These are phyloP conservation scores for Huntiella savannae DNA, from an alignment of 2,329 filamentous ascomycete species.

Conservation along the genomic window DNA sequence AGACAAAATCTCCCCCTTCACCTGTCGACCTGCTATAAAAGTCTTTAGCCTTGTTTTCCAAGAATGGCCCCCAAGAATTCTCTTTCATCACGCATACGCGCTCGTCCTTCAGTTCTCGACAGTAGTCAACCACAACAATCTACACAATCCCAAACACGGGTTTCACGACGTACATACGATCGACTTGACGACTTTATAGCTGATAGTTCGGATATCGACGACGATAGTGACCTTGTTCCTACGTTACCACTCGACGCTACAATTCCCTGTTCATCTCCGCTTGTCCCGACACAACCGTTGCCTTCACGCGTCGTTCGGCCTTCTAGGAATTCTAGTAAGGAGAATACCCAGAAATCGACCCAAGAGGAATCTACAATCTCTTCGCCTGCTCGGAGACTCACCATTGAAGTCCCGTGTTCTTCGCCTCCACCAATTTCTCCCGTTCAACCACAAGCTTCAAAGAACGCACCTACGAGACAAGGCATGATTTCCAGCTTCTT, in stretches of 20 bases:
- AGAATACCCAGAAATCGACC: conserved; percentile 9
- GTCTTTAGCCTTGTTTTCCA: too few relatives aligned
- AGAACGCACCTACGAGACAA: conserved; percentile 16
- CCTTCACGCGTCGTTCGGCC: too few relatives aligned
- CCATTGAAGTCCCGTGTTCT: conserved; percentile 70
- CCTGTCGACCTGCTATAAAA: too few relatives aligned
- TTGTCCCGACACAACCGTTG: conserved; percentile 29
- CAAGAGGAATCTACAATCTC: conserved; percentile 24
- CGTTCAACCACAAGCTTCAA: not conserved
- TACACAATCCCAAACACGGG: too few relatives aligned
- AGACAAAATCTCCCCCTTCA: too few relatives aligned
- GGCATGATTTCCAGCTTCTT: conserved; percentile 19
- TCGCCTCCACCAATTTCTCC: conserved; percentile 37
- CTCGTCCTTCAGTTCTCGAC: too few relatives aligned
- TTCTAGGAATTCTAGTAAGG: not conserved
- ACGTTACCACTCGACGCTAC: conserved; percentile 19
- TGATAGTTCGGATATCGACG: not conserved
- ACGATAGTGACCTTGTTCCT: conserved; percentile 18
- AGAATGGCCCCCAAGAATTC: too few relatives aligned
- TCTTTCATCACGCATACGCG: too few relatives aligned
- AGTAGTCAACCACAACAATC: too few relatives aligned
- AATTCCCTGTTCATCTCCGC: conserved; percentile 25
- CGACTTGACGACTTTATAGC: too few relatives aligned
- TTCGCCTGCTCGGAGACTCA: conserved; percentile 17
- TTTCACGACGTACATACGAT: too few relatives aligned